These are phyloP conservation scores for Trichoderma afroharzianum DNA, from an alignment of 2,329 filamentous ascomycete genomes.

Conservation along the genomic window DNA sequence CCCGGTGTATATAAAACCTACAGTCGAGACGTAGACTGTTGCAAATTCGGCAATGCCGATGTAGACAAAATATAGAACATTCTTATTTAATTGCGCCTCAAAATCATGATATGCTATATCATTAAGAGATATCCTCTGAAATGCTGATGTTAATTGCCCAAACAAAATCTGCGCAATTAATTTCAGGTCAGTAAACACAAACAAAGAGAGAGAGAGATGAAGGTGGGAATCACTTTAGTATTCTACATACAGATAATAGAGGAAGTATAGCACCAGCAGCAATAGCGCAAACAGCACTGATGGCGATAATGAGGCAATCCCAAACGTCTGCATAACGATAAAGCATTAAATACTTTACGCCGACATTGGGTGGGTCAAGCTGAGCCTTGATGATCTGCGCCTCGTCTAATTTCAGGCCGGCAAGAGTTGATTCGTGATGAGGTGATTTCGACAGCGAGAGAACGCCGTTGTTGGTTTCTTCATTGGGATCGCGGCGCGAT, in stretches of 20 bases:
- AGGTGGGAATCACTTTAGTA: background rate
- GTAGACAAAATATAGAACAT: background rate
- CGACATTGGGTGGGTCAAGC: background rate
- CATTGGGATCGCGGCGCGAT: background rate
- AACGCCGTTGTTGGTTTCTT: background rate
- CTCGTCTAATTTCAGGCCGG: background rate
- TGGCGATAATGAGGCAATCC: background rate
- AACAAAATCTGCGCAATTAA: background rate
- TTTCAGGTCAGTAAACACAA: background rate
- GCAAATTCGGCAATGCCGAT: background rate
- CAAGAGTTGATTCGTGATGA: background rate
- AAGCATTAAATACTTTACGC: background rate
- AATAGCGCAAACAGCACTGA: background rate
- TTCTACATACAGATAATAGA: background rate
- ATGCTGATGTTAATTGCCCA: background rate
- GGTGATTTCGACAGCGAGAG: background rate
- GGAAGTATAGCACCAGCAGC: background rate
- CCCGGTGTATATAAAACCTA: constrained; percentile 14
- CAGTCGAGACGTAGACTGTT: background rate
- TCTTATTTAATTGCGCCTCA: background rate
- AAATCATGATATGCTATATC: background rate
- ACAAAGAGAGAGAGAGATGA: background rate
- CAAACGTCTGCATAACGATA: background rate
- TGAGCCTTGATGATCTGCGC: background rate
- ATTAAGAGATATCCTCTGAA: background rate